Evolutionary conservation across 2,329 filamentous ascomycete genomes (phyloP), one percentile per base, ranked within the genome.

Genomic region (Xylaria sp.): DNA sequence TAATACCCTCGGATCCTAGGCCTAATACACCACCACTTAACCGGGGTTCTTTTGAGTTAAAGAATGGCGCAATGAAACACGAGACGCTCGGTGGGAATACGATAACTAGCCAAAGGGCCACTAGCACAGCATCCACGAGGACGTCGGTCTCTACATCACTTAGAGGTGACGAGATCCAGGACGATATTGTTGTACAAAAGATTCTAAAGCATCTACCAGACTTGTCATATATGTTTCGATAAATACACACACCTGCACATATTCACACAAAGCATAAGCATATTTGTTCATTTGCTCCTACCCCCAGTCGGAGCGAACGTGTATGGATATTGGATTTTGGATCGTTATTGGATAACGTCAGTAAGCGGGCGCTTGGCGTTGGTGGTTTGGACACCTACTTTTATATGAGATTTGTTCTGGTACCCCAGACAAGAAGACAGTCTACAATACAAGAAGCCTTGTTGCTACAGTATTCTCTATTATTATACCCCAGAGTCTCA

Each of bases 151-250:
- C 69, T 42, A 64, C 57, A 6, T 65, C 68, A 71, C 40, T 61
- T 60, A 37, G 60, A 8, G 33, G 17, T 7, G 19, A 33, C 14
- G 46, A 49, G 19, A 40, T 45, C 8, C 66, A 75, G 35, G 73
- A 78, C 17, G 75, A 77, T 14, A 70, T 73, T 17, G 66, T 75
- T 15, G 71, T 78, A 52, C 69, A 71, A 14, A 69, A 65, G 33
- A 76, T 82, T 52, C 63, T 82, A 35, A 70, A 70, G 50, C 73
- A 71, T 53, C 70, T 82, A 19, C 80, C 80, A 2, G 78, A 82
- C 69, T 69, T 82, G 40, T 79, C 80, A 19, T 82, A 82, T 59
- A 82, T 82, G 80, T 67, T 82, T 64, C 74, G 74, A 67, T 82
- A 68, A 63, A 25, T 50, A 47, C 40, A 38, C 11, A 38, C 46